Evolutionary conservation across 192 early-diverging fungal genomes (phyloP).

Genomic region (Podila epigama): DNA sequence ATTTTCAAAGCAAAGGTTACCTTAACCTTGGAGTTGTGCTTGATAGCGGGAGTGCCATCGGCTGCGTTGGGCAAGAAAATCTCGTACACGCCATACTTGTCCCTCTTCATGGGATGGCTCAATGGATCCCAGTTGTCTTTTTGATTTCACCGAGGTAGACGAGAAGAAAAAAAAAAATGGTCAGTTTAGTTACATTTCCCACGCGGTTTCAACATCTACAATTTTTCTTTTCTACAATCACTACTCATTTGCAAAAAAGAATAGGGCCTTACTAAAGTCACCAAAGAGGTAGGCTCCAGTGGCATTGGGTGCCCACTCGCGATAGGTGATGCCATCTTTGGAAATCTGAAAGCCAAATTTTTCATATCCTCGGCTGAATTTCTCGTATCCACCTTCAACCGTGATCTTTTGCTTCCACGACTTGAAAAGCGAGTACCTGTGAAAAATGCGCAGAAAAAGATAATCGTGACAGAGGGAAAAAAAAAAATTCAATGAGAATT

Average conservation of each 20-base stretch:
- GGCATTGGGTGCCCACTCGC: slow-evolving; percentile 96
- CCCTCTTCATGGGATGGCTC: slow-evolving; percentile 78
- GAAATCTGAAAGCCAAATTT: slow-evolving; percentile 79
- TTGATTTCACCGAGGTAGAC: neutral
- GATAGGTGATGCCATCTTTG: slow-evolving; percentile 72
- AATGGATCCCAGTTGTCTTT: slow-evolving; percentile 84
- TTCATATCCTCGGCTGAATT: slow-evolving; percentile 84
- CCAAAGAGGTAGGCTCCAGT: slow-evolving; percentile 84
- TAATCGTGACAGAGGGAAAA: neutral
- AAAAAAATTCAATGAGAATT: neutral
- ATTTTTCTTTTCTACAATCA: too few species aligned
- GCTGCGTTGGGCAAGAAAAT: slow-evolving; percentile 69
- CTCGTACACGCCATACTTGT: slow-evolving; percentile 88
- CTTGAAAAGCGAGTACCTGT: slow-evolving; percentile 64
- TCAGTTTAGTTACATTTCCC: neutral
- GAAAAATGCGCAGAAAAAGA: neutral
- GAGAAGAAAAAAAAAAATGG: neutral
- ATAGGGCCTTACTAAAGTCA: slow-evolving; percentile 96
- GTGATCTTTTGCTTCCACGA: slow-evolving; percentile 76
- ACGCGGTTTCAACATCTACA: neutral
- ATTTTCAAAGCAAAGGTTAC: slow-evolving; percentile 36
- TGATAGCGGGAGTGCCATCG: slow-evolving; percentile 72
- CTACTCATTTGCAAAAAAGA: too few species aligned
- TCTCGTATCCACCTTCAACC: slow-evolving; percentile 82
- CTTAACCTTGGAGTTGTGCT: slow-evolving; percentile 90